phyloP scores from a whole-genome alignment of 2,329 filamentous ascomycete species.

The Penicillium sp. region DNA sequence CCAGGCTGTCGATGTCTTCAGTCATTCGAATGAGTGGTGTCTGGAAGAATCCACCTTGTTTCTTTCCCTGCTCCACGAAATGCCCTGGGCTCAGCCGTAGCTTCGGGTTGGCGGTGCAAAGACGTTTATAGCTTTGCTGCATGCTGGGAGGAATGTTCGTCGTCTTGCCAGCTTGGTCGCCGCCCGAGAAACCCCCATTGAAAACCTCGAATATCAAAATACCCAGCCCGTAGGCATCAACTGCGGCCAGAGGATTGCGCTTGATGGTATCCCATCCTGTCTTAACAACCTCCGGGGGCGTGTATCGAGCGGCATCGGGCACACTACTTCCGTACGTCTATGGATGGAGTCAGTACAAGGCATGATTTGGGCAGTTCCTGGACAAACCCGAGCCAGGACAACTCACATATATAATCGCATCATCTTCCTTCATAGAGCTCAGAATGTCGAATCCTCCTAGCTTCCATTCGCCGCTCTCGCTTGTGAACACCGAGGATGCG shows the following conservation, averaged over 20 bases:
- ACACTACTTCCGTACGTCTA: slow-evolving; percentile 83
- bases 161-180: slow-evolving; percentile 78
- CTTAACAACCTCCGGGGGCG: slow-evolving; percentile 80
- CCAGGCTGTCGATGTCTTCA: slow-evolving; percentile 87
- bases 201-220: slow-evolving; percentile 86
- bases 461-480: slow-evolving; percentile 97
- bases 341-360: slow-evolving; percentile 17
- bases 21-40: slow-evolving; percentile 88
- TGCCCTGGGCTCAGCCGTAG: slow-evolving; percentile 76
- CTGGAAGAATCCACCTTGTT: slow-evolving; percentile 84
- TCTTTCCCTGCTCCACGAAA: slow-evolving; percentile 85
- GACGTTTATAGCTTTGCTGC: slow-evolving; percentile 85
- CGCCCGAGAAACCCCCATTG: slow-evolving; percentile 74
- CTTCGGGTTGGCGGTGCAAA: slow-evolving; percentile 87
- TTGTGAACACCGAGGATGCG: slow-evolving; percentile 83
- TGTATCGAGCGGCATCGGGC: slow-evolving; percentile 79
- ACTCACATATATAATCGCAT: slow-evolving; percentile 80
- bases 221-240: slow-evolving; percentile 85
- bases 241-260: slow-evolving; percentile 71
- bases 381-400: not conserved
- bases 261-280: slow-evolving; percentile 92
- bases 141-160: slow-evolving; percentile 83
- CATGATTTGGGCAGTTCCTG: not conserved
- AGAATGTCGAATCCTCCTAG: slow-evolving; percentile 89
- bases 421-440: slow-evolving; percentile 93